A percentile compares a stretch with the other conserved stretches of the same genome.
Evolutionary conservation across 148 eudicot genomes (phyloP).

Genomic region (Silene latifolia): DNA sequence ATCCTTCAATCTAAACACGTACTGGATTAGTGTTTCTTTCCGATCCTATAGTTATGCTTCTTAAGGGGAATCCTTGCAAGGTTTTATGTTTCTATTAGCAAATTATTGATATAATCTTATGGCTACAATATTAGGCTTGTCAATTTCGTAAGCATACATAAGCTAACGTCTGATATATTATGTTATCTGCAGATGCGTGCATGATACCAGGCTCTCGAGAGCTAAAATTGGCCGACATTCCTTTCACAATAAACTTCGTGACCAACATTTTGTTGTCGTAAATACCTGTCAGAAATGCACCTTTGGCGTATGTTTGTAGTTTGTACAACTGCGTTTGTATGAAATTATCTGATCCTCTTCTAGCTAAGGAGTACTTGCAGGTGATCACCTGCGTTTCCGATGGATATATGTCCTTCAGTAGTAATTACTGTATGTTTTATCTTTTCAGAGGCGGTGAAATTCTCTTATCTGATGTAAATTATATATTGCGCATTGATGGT

Average conservation of each 20-base stretch:
- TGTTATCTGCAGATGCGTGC: slow-evolving; percentile 26
- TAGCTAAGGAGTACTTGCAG: neutral
- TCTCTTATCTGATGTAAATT: too few relatives aligned
- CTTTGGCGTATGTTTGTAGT: slow-evolving; percentile 16
- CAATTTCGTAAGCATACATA: neutral
- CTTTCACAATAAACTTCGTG: neutral
- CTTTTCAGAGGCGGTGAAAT: too few relatives aligned
- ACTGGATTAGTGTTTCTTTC: too few relatives aligned
- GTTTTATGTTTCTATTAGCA: too few relatives aligned
- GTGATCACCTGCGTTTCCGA: neutral
- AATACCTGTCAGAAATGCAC: slow-evolving; percentile 13
- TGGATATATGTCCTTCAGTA: slow-evolving; percentile 3
- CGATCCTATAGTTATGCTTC: too few relatives aligned
- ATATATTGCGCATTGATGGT: neutral
- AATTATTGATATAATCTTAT: too few relatives aligned
- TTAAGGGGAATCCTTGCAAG: too few relatives aligned
- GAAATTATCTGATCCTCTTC: neutral
- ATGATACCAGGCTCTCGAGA: slow-evolving; percentile 16
- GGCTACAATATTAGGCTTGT: neutral
- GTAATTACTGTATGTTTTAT: neutral
- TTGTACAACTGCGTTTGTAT: slow-evolving; percentile 15
- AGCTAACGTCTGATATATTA: neutral
- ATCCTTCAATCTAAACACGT: too few relatives aligned
- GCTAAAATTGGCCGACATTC: slow-evolving; percentile 7
- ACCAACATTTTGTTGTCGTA: slow-evolving; percentile 17